Evolutionary conservation across 1,284 basidiomycete species (phyloP).

Genomic region (Cryptococcus hybrid): DNA sequence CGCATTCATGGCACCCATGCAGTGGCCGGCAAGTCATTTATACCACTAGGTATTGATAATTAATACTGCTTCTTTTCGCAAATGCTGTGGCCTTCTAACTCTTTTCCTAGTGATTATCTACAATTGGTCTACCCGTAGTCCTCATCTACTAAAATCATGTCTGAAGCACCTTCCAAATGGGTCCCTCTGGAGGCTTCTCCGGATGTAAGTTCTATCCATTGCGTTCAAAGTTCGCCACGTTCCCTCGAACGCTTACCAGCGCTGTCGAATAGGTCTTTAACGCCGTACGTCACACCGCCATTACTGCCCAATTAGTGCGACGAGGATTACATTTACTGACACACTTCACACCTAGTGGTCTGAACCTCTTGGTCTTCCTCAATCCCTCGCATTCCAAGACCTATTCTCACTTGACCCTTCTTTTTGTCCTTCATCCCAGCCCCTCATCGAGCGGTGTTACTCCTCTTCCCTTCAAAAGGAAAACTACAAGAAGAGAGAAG

Average conservation of each 20-base stretch:
- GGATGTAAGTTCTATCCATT: conserved; percentile 54
- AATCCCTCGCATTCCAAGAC: conserved; percentile 66
- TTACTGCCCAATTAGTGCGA: not conserved
- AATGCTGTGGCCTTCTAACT: no score
- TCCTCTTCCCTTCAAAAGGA: conserved; percentile 73
- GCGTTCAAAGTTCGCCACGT: not conserved
- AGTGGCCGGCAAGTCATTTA: no score
- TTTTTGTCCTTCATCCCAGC: conserved; percentile 63
- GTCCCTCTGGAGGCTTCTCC: conserved; percentile 75
- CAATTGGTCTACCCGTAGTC: no score
- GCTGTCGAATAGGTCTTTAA: conserved; percentile 44
- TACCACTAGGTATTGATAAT: no score
- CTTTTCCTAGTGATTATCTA: no score
- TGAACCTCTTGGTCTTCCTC: conserved; percentile 65
- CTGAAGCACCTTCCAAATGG: conserved; percentile 53
- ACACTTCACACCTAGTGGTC: conserved; percentile 64
- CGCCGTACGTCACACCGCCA: conserved; percentile 27
- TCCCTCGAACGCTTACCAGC: not conserved
- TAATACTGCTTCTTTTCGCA: no score
- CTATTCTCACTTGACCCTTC: conserved; percentile 78
- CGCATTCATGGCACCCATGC: no score
- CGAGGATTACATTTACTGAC: not conserved
- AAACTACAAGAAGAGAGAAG: conserved; percentile 56
- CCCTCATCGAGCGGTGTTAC: conserved; percentile 74
- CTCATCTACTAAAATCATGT: no score